Base-by-base conservation (phyloP, 1,139 yeast species). In the Hansenula sp. region DNA sequence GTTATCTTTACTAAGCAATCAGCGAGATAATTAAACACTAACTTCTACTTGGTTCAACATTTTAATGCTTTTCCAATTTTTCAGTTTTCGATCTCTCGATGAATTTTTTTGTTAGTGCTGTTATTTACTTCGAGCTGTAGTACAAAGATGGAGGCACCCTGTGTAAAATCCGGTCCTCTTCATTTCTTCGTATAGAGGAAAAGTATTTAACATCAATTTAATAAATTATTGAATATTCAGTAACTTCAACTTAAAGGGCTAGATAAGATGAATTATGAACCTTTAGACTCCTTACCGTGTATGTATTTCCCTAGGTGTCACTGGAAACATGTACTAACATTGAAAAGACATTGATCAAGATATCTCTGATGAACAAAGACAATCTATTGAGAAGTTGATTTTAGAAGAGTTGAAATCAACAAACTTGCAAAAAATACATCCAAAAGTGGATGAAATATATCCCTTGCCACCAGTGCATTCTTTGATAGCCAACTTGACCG, bases 281-380 rank as follows among this genome's bases (percentile, higher is more conserved):
- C 55, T 2, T 30, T 54, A 30, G 57, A 53, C 31, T 53, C 57
- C 0, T 43, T 55, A 11, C 58, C 58, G 4, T 55, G 55, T 52
- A 48, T 24, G 55, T 47, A 13, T 17, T 3, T 13, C 12, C 15
- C 4, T 29, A 9, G 12, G 4, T 17, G 3, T 40, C 11, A 7
- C 5, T 11, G 15, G 8, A 3, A 10, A 2, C 6, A 13, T 4
- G 13, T 36, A 43, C 48, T 45, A 44, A 45, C 47, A 21, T 21
- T 32, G 11, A 4, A 6, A 38, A 53, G 57, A 55, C 39, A 49
- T 55, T 11, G 59, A 55, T 38, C 34, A 38, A 4, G 53, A 50
- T n/a, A 48, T 53, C 15, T 41, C 56, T 17, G 53, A 49, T 11
- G 48, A 48, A 11, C 51, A 55, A 21, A 45, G 56, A 39, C 34